These are phyloP conservation scores for Huntiella decipiens DNA, from an alignment of 2,329 filamentous ascomycete genomes.

Conservation along the genomic window DNA sequence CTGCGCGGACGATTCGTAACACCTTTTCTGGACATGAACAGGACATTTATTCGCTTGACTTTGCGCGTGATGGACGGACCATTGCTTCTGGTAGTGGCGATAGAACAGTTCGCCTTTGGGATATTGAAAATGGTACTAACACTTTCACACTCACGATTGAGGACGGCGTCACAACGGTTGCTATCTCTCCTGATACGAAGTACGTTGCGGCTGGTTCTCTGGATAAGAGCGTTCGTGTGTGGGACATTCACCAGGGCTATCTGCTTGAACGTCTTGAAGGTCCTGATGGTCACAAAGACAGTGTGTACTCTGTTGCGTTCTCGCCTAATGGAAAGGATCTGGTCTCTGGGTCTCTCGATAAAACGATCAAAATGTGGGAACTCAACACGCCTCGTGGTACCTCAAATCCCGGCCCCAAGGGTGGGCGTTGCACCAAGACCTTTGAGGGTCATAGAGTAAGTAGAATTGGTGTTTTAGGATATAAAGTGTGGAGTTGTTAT, in stretches of 20 bases:
- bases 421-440: slow-evolving; percentile 84
- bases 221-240: slow-evolving; percentile 94
- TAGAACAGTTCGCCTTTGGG: slow-evolving; percentile 87
- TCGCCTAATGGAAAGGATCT: slow-evolving; percentile 83
- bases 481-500: slow-evolving; percentile 4
- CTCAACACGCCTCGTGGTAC: slow-evolving; percentile 53
- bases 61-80: slow-evolving; percentile 76
- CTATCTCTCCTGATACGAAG: slow-evolving; percentile 87
- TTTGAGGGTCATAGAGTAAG: slow-evolving; percentile 88
- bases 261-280: slow-evolving; percentile 84
- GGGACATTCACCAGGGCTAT: slow-evolving; percentile 75
- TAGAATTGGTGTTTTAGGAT: not conserved
- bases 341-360: slow-evolving; percentile 86
- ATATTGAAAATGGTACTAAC: slow-evolving; percentile 69
- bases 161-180: slow-evolving; percentile 92
- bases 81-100: slow-evolving; percentile 95
- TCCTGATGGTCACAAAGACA: slow-evolving; percentile 87
- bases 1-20: slow-evolving; percentile 63
- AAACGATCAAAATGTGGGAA: slow-evolving; percentile 99
- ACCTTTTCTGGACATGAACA: slow-evolving; percentile 95
- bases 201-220: slow-evolving; percentile 88
- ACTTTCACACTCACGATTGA: slow-evolving; percentile 79
- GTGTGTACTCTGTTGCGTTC: slow-evolving; percentile 91
- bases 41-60: slow-evolving; percentile 94
- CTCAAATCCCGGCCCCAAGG: slow-evolving; percentile 50